A percentile compares a stretch with the other conserved stretches of the same genome.
phyloP scores from a whole-genome alignment of 164 flowering plant species.

The Piper betle region DNA sequence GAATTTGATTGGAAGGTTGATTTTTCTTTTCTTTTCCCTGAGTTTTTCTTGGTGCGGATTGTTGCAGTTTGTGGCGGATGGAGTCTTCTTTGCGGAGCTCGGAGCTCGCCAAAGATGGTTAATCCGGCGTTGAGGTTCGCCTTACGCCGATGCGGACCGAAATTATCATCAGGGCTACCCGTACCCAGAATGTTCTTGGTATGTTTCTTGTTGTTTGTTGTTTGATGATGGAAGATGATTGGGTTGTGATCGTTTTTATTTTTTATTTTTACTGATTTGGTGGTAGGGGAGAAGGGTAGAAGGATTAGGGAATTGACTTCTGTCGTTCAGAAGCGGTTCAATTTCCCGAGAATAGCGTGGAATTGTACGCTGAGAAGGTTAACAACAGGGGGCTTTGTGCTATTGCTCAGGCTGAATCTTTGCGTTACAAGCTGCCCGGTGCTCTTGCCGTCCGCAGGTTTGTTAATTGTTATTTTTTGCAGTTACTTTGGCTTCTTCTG shows the following conservation, averaged over 20 bases:
- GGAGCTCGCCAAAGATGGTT: constrained; percentile 66
- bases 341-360: constrained; percentile 58
- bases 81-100: constrained; percentile 53
- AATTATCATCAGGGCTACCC: constrained; percentile 60
- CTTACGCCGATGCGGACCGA: constrained; percentile 69
- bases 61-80: constrained; percentile 53
- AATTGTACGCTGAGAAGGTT: constrained; percentile 55
- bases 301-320: constrained; percentile 60
- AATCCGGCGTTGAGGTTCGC: constrained; percentile 64
- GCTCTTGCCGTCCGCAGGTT: constrained; percentile 67
- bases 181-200: constrained; percentile 64
- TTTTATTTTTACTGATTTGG: too few relatives aligned
- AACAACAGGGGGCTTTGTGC: constrained; percentile 60
- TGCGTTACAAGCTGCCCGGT: constrained; percentile 65
- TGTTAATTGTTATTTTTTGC: neutral
- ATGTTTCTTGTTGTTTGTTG: neutral
- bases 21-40: neutral
- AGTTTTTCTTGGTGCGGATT: neutral
- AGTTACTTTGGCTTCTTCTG: neutral
- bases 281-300: constrained; percentile 56
- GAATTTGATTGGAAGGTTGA: too few relatives aligned
- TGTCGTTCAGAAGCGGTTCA: constrained; percentile 58
- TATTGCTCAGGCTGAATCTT: constrained; percentile 63
- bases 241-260: too few relatives aligned
- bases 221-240: too few relatives aligned